Conservation (phyloP, 148 eudicot genomes). For the Beta vulgaris region DNA sequence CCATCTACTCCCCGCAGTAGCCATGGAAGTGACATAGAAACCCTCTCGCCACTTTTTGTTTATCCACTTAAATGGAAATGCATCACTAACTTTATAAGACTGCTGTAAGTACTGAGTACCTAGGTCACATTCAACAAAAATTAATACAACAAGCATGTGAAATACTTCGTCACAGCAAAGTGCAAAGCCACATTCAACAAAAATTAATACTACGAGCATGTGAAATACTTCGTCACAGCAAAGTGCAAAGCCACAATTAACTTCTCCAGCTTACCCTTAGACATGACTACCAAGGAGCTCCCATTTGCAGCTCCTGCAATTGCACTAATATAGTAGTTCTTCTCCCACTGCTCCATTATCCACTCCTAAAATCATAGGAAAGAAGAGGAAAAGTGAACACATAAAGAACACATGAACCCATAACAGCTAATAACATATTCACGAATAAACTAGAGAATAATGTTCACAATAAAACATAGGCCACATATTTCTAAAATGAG, state of each 20-base stretch:
- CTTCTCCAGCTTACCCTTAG: conserved; percentile 59
- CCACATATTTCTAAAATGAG: not conserved
- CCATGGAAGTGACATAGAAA: conserved; percentile 88
- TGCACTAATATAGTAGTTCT: conserved; percentile 81
- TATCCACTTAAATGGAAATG: conserved; percentile 96
- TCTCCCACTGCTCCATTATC: conserved; percentile 99
- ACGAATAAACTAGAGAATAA: not conserved
- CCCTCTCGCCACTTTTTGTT: conserved; percentile 96
- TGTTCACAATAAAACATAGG: not conserved
- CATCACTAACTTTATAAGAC: conserved; percentile 93
- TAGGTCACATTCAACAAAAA: conserved; percentile 19
- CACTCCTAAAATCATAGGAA: conserved; percentile 55
- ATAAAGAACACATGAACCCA: not conserved
- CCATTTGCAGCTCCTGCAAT: conserved; percentile 90
- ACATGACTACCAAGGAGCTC: conserved; percentile 87
- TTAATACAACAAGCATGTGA: not conserved
- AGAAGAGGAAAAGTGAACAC: not conserved
- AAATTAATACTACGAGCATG: too few species aligned
- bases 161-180: not conserved
- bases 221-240: not conserved
- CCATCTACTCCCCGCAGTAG: conserved; percentile 89
- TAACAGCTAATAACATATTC: not conserved
- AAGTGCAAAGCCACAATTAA: not conserved
- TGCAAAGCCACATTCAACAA: not conserved
- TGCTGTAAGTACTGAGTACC: conserved; percentile 86